Conservation (phyloP, 768 basidiomycete species). For the Lentinula detonsa region DNA sequence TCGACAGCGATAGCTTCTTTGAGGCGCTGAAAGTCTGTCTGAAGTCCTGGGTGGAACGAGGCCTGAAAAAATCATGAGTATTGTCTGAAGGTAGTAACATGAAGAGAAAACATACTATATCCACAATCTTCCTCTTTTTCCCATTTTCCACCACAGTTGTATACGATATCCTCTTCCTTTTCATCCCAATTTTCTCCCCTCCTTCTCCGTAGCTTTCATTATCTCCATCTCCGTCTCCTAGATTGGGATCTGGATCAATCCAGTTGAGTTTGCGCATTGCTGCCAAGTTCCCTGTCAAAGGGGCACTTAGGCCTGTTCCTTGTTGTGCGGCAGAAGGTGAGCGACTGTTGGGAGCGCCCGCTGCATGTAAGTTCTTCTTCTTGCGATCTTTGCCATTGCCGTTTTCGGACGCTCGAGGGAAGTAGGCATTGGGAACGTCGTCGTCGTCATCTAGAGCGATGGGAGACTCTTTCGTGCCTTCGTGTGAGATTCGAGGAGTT, state of each 20-base stretch:
- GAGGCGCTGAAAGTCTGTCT: conserved; percentile 53
- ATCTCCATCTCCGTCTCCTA: conserved; percentile 5
- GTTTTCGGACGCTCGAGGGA: conserved; percentile 1
- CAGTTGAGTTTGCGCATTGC: conserved; percentile 4
- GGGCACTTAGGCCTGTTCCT: conserved; percentile 3
- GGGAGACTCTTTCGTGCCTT: conserved; percentile 44
- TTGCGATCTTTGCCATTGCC: not conserved
- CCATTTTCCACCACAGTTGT: conserved; percentile 47
- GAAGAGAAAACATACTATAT: conserved; percentile 42
- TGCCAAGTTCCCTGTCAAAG: conserved; percentile 5
- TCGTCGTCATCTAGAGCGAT: conserved; percentile 38
- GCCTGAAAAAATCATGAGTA: conserved; percentile 27
- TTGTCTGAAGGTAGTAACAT: not conserved
- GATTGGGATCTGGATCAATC: not conserved
- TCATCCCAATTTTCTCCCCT: conserved; percentile 2
- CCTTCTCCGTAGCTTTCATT: not conserved
- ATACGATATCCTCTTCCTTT: conserved; percentile 38
- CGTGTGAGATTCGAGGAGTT: not conserved
- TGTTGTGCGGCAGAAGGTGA: not conserved
- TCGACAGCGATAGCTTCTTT: conserved; percentile 56
- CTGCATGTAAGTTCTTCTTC: not conserved
- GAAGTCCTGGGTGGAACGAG: conserved; percentile 68
- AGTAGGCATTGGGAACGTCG: conserved; percentile 9
- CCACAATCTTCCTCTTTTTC: conserved; percentile 69
- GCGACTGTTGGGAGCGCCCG: not conserved